A percentile compares a stretch with the other conserved stretches of the same genome.
phyloP scores from a whole-genome alignment of 495 filamentous ascomycete species.

The Pseudoneurospora amorphoporcata region DNA sequence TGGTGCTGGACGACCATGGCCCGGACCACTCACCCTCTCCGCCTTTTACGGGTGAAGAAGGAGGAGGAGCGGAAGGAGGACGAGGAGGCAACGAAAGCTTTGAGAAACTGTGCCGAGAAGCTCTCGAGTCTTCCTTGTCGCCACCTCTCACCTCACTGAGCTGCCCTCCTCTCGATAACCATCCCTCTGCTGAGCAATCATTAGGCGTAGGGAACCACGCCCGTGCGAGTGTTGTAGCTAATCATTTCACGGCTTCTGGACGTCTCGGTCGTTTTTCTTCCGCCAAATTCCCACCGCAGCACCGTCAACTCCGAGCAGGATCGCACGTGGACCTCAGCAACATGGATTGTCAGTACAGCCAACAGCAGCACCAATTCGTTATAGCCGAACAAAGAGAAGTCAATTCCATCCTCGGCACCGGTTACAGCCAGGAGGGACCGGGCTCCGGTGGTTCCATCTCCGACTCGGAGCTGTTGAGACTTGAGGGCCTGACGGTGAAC shows the following conservation, averaged over 20 bases:
- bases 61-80: conserved; percentile 4
- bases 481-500: conserved; percentile 34
- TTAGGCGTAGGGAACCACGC: neutral
- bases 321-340: neutral
- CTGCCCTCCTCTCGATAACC: neutral
- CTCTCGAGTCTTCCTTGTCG: conserved; percentile 9
- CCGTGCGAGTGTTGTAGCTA: neutral
- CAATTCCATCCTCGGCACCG: neutral
- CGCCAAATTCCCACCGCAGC: neutral
- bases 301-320: neutral
- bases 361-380: conserved; percentile 1
- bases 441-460: conserved; percentile 30
- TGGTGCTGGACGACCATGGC: conserved; percentile 28
- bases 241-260: neutral
- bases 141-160: conserved; percentile 5
- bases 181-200: neutral
- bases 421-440: conserved; percentile 4
- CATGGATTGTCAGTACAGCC: neutral
- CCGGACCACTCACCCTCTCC: conserved; percentile 12
- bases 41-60: neutral
- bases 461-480: conserved; percentile 35
- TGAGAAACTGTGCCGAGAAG: conserved; percentile 9
- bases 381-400: neutral
- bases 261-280: neutral
- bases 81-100: conserved; percentile 6